A percentile compares a stretch with the other conserved stretches of the same genome.
Conservation (phyloP, 805 yeast species). For the Candida maris region DNA sequence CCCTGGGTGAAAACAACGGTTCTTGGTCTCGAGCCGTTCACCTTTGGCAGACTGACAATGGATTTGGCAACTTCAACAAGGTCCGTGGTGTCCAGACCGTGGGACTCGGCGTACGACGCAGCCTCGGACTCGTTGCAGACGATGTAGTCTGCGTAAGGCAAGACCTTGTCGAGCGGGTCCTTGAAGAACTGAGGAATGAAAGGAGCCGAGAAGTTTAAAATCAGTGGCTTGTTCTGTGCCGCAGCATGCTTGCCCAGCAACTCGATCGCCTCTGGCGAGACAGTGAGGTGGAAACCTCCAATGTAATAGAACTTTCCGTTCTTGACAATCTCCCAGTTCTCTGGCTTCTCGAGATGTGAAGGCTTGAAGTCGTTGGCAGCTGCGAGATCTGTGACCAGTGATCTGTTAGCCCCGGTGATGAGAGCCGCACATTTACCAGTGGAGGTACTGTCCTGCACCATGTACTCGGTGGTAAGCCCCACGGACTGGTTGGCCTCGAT, state of each 20-base stretch:
- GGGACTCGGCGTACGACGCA: constrained; percentile 86
- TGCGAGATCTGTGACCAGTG: constrained; percentile 91
- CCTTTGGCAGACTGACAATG: constrained; percentile 77
- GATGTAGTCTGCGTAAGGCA: constrained; percentile 86
- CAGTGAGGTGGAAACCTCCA: constrained; percentile 99
- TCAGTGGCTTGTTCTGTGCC: constrained; percentile 40
- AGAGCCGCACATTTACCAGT: constrained; percentile 99
- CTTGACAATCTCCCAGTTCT: constrained; percentile 85
- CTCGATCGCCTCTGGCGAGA: constrained; percentile 89
- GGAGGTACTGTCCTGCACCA: constrained; percentile 68
- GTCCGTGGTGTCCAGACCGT: constrained; percentile 58
- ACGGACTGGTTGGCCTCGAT: constrained; percentile 79
- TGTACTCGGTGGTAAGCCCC: constrained; percentile 85
- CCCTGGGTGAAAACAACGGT: constrained; percentile 95
- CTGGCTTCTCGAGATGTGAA: constrained; percentile 80
- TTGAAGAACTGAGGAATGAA: constrained; percentile 95
- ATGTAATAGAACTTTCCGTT: constrained; percentile 80
- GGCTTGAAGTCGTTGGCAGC: constrained; percentile 98
- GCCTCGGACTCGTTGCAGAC: constrained; percentile 98
- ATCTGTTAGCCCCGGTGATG: constrained; percentile 79
- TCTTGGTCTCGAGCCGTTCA: constrained; percentile 64
- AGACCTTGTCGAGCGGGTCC: constrained; percentile 72
- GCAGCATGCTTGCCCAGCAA: constrained; percentile 87
- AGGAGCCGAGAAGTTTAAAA: constrained; percentile 92
- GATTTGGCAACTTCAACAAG: constrained; percentile 75